Evolutionary conservation across 768 basidiomycete species (phyloP).

Genomic region (Termitomyces sp.): DNA sequence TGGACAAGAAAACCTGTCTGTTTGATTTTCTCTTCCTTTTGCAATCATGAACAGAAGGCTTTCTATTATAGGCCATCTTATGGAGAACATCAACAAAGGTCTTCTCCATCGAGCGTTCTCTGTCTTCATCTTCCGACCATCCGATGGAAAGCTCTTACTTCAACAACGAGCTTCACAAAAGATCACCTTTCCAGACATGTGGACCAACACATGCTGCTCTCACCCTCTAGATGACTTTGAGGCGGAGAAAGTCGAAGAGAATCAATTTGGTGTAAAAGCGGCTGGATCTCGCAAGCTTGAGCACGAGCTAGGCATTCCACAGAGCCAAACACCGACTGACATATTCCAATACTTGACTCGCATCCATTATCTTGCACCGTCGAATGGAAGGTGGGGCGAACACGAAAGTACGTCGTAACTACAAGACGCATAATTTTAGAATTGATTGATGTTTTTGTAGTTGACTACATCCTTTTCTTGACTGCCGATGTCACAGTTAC

Average conservation of each 20-base stretch:
- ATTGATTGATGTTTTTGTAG: conserved; percentile 34
- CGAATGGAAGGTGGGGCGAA: conserved; percentile 92
- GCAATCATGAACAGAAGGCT: conserved; percentile 2
- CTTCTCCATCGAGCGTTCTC: conserved; percentile 98
- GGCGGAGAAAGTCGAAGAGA: conserved; percentile 68
- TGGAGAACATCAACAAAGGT: conserved; percentile 94
- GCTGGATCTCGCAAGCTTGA: conserved; percentile 96
- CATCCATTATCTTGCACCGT: conserved; percentile 97
- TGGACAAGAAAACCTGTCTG: conserved; percentile 96
- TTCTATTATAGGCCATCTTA: conserved; percentile 73
- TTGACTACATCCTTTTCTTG: conserved; percentile 96
- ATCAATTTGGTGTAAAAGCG: conserved; percentile 77
- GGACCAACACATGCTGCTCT: conserved; percentile 99
- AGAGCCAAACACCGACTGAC: conserved; percentile 68
- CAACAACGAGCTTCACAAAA: conserved; percentile 97
- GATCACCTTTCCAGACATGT: conserved; percentile 99
- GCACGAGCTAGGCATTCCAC: conserved; percentile 94
- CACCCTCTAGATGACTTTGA: conserved; percentile 94
- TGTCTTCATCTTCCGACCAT: conserved; percentile 92
- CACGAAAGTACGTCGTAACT: conserved; percentile 72
- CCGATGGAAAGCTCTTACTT: conserved; percentile 87
- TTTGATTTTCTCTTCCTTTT: conserved; percentile 11
- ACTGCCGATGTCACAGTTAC: conserved; percentile 82
- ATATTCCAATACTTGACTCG: conserved; percentile 92
- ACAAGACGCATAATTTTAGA: not conserved